These are phyloP conservation scores for Claviceps spartinae DNA, from an alignment of 2,329 filamentous ascomycete species.

Conservation along the genomic window DNA sequence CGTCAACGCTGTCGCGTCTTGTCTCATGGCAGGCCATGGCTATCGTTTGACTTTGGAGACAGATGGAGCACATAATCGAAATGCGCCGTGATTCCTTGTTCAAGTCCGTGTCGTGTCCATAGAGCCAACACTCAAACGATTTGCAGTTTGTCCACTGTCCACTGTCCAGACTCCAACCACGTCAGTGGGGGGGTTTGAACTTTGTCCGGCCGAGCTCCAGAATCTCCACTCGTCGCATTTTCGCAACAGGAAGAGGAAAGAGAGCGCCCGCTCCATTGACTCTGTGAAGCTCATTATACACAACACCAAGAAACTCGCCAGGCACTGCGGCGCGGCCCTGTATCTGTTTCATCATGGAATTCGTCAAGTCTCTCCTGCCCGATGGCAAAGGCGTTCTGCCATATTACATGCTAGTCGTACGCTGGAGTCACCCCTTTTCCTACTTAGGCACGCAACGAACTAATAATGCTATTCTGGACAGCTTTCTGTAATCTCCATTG, in stretches of 20 bases:
- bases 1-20: not conserved
- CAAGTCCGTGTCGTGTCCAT: not conserved
- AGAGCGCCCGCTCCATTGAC: not conserved
- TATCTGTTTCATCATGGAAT: conserved; percentile 26
- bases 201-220: not conserved
- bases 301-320: not conserved
- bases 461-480: conserved; percentile 21
- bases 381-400: conserved; percentile 40
- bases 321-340: not conserved
- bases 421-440: conserved; percentile 10
- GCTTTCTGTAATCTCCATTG: conserved; percentile 71
- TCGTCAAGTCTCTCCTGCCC: conserved; percentile 31
- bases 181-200: not conserved
- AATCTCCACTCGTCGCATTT: not conserved
- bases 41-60: not conserved
- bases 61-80: not conserved
- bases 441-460: not conserved
- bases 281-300: not conserved
- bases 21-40: not conserved
- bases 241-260: not conserved
- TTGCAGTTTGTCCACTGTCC: not conserved
- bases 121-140: too few relatives aligned
- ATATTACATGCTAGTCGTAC: conserved; percentile 45
- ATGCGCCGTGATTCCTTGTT: not conserved
- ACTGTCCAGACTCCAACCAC: not conserved